These are phyloP conservation scores for Fusarium brachygibbosum DNA, from an alignment of 2,329 filamentous ascomycete genomes.

Conservation along the genomic window DNA sequence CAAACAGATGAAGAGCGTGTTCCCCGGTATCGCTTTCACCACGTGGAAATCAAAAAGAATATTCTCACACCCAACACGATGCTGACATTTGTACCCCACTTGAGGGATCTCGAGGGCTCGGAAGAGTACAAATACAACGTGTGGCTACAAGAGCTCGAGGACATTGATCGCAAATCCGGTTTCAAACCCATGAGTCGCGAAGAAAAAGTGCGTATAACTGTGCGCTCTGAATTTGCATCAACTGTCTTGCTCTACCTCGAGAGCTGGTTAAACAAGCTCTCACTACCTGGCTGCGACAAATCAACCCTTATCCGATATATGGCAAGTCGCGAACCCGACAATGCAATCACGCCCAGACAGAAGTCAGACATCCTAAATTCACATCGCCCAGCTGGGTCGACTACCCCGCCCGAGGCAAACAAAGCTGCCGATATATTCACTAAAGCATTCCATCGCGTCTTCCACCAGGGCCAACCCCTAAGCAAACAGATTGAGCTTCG, in stretches of 20 bases:
- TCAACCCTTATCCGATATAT: slow-evolving; percentile 67
- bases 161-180: slow-evolving; percentile 69
- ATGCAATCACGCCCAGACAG: slow-evolving; percentile 67
- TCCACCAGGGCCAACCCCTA: slow-evolving; percentile 55
- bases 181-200: slow-evolving; percentile 67
- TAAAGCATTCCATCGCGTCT: slow-evolving; percentile 69
- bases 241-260: slow-evolving; percentile 67
- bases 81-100: slow-evolving; percentile 71
- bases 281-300: slow-evolving; percentile 66
- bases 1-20: slow-evolving; percentile 66
- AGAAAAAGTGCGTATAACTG: slow-evolving; percentile 64
- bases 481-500: slow-evolving; percentile 62
- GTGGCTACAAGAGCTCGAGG: slow-evolving; percentile 70
- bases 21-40: slow-evolving; percentile 70
- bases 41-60: slow-evolving; percentile 71
- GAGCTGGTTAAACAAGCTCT: slow-evolving; percentile 64
- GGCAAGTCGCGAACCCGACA: slow-evolving; percentile 62
- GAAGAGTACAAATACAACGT: slow-evolving; percentile 68
- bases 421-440: slow-evolving; percentile 65
- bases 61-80: slow-evolving; percentile 71
- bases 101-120: slow-evolving; percentile 69
- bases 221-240: slow-evolving; percentile 65
- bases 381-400: slow-evolving; percentile 57
- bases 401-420: slow-evolving; percentile 58
- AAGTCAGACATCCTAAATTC: slow-evolving; percentile 66